phyloP scores from a whole-genome alignment of 345 rosid genomes.

The Combretum micranthum region DNA sequence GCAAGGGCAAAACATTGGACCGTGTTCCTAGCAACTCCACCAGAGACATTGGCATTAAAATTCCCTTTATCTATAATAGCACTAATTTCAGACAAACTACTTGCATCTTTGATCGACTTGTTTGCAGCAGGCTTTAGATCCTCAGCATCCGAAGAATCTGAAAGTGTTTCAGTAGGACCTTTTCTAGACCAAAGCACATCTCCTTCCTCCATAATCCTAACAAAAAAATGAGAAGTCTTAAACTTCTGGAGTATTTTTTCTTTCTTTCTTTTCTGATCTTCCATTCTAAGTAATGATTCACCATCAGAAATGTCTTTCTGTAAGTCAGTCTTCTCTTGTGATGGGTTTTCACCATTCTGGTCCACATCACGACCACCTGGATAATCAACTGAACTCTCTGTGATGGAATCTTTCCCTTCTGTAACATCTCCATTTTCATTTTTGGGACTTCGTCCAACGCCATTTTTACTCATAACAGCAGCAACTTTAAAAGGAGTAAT shows the following conservation, averaged over 20 bases:
- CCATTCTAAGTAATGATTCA: slow-evolving; percentile 82
- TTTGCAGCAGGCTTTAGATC: slow-evolving; percentile 13
- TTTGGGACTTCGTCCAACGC: slow-evolving; percentile 42
- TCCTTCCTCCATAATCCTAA: slow-evolving; percentile 79
- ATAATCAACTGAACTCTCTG: slow-evolving; percentile 41
- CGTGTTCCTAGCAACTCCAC: slow-evolving; percentile 79
- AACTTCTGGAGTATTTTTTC: slow-evolving; percentile 68
- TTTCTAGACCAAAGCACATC: slow-evolving; percentile 85
- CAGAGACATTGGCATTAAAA: slow-evolving; percentile 63
- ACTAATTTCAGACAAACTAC: slow-evolving; percentile 29
- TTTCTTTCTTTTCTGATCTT: slow-evolving; percentile 68
- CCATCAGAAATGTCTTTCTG: slow-evolving; percentile 56
- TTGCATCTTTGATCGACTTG: slow-evolving; percentile 18
- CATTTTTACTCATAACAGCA: slow-evolving; percentile 76
- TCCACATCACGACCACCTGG: slow-evolving; percentile 27
- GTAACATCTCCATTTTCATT: slow-evolving; percentile 43
- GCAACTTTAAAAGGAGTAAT: slow-evolving; percentile 94
- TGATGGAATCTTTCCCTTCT: slow-evolving; percentile 20
- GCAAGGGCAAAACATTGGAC: slow-evolving; percentile 73
- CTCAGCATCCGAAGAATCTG: slow-evolving; percentile 28
- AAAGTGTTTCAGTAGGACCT: slow-evolving; percentile 25
- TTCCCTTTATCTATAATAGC: slow-evolving; percentile 80
- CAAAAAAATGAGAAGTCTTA: slow-evolving; percentile 91
- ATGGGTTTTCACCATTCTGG: slow-evolving; percentile 45
- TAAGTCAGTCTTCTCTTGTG: slow-evolving; percentile 42